These are phyloP conservation scores for Dendrocalamus sinicus DNA, from an alignment of 176 grass and related monocot species.

Conservation along the genomic window DNA sequence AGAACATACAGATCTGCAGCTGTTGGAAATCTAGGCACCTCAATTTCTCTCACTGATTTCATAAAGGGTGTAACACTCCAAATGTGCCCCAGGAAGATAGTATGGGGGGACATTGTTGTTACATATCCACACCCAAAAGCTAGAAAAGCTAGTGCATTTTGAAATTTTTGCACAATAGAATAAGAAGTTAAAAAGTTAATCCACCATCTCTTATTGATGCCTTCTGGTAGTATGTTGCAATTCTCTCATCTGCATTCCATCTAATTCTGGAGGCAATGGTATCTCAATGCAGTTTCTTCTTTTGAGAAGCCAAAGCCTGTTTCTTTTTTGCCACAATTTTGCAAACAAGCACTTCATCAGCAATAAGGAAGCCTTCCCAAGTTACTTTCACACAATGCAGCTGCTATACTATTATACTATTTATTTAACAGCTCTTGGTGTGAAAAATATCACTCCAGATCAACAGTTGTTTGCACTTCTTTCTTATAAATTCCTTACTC, in stretches of 20 bases:
- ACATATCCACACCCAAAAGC: background rate
- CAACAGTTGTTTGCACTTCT: conserved; percentile 12
- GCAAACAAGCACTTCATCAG: background rate
- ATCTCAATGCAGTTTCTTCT: conserved; percentile 27
- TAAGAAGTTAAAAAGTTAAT: background rate
- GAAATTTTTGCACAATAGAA: background rate
- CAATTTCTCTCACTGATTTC: background rate
- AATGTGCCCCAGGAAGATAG: background rate
- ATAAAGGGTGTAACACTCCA: conserved; percentile 16
- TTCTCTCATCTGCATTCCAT: conserved; percentile 14
- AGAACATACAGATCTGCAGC: background rate
- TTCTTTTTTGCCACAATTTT: background rate
- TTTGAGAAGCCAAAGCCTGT: background rate
- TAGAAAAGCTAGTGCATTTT: conserved; percentile 20
- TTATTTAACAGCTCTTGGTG: background rate
- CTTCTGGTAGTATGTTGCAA: conserved; percentile 1
- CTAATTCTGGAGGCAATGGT: conserved; percentile 11
- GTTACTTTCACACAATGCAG: background rate
- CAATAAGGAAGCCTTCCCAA: background rate
- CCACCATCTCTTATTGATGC: background rate
- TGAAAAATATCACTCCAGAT: conserved; percentile 4
- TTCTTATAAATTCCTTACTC: conserved; percentile 41
- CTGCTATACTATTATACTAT: background rate
- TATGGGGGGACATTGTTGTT: background rate
- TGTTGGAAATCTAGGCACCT: background rate